Evolutionary conservation across 345 rosid genomes (phyloP), one percentile per base, ranked within the genome.

Genomic region (Hibiscus tridactylites): DNA sequence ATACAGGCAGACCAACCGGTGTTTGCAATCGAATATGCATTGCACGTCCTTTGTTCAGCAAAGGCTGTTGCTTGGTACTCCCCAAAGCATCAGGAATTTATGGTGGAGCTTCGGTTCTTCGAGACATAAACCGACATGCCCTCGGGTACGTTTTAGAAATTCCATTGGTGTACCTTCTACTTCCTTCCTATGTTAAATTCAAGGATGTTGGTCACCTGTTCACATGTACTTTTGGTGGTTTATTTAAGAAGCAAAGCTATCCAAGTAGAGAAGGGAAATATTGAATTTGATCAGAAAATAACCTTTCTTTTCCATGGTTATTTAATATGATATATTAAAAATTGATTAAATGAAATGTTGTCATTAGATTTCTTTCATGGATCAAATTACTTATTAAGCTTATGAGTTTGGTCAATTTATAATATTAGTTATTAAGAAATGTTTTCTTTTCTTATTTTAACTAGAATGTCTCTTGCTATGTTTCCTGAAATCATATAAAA

Each of bases 31-130:
- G 98, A 95, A 74, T 88, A 90, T 73, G 97, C 97, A 66, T 75
- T 92, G 68, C 92, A 92, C 71, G 97, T 92, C 76, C 97, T 92
- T 77, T 86, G 77, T 71, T 95, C 97, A 19, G 99, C 97, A 4
- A 95, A 92, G 82, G 97, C 97, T 35, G 79, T 87, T 50, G 97
- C 97, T 60, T 95, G 97, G 99, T 95, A 85, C 79, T 84, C 98
- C 10, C 96, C 97, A 13, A 85, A 86, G 82, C 91, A 84, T 24
- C 81, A 76, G 50, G 99, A 90, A 58, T 88, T 92, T 33, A 92
- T 92, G 97, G 77, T 95, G 53, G 97, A 95, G 79, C 96, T 92
- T 77, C 84, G 97, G 3, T 88, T 95, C 79, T 90, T 79, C 5
- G 97, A 90, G 83, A 81, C 80, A 16, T 93, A 71, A 80, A 71